phyloP scores from a whole-genome alignment of 2,329 filamentous ascomycete species.

The Ascochyta rabiei region DNA sequence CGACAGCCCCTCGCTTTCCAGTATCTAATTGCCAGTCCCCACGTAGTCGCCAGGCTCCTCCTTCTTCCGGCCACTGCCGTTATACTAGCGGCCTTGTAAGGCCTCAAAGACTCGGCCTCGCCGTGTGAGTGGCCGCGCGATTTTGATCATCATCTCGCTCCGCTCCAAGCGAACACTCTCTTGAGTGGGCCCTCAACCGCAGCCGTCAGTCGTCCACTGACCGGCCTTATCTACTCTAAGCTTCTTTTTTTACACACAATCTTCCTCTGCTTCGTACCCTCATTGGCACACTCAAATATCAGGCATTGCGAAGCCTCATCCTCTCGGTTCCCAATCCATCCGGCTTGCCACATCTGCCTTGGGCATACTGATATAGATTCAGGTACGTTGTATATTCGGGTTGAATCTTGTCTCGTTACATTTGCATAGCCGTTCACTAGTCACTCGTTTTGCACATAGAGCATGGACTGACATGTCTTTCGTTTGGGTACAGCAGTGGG shows the following conservation, averaged over 20 bases:
- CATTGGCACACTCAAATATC: constrained; percentile 41
- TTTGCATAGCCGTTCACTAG: constrained; percentile 29
- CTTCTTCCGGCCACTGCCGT: constrained; percentile 28
- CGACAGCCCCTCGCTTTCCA: constrained; percentile 28
- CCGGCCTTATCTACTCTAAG: constrained; percentile 30
- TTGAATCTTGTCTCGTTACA: constrained; percentile 11
- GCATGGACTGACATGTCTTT: constrained; percentile 51
- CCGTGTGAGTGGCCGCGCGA: constrained; percentile 42
- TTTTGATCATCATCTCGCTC: constrained; percentile 45
- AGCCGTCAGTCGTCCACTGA: constrained; percentile 44
- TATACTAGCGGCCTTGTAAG: constrained; percentile 42
- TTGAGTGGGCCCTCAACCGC: constrained; percentile 36
- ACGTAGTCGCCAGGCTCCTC: constrained; percentile 32
- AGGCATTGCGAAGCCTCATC: constrained; percentile 29
- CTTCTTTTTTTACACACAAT: constrained; percentile 47
- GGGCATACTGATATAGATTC: constrained; percentile 39
- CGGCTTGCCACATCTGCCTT: constrained; percentile 41
- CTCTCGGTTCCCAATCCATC: constrained; percentile 36
- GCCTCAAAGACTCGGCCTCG: constrained; percentile 35
- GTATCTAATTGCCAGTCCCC: constrained; percentile 31
- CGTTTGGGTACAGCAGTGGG: constrained; percentile 52
- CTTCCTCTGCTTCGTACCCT: constrained; percentile 34
- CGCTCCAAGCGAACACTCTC: constrained; percentile 46
- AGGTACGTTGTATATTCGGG: constrained; percentile 40
- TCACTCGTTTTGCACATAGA: constrained; percentile 26